phyloP scores from a whole-genome alignment of 805 yeast species.

The Pichia nanzhaoensis region DNA sequence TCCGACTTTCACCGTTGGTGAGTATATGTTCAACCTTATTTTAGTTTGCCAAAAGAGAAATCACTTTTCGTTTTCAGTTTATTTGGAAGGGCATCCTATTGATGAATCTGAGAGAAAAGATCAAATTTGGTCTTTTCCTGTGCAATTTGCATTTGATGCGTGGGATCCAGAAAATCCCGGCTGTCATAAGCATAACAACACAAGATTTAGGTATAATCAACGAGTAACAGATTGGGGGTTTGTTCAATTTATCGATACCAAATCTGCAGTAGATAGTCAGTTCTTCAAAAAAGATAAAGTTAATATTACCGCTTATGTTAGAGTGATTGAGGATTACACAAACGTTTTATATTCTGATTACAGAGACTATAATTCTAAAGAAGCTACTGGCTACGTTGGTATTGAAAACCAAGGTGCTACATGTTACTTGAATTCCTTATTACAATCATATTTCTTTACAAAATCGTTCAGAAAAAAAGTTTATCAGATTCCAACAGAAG shows the following conservation, averaged over 20 bases:
- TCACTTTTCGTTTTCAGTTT: constrained; percentile 55
- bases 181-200: constrained; percentile 51
- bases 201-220: constrained; percentile 72
- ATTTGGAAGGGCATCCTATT: constrained; percentile 65
- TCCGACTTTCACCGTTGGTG: constrained; percentile 50
- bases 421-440: constrained; percentile 85
- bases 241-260: constrained; percentile 60
- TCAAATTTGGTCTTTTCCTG: constrained; percentile 79
- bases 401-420: constrained; percentile 97
- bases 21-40: constrained; percentile 16
- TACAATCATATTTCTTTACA: constrained; percentile 88
- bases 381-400: constrained; percentile 86
- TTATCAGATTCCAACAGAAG: constrained; percentile 79
- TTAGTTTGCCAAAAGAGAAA: constrained; percentile 6
- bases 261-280: constrained; percentile 31
- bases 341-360: constrained; percentile 94
- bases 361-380: constrained; percentile 75
- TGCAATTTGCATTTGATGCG: constrained; percentile 77
- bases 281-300: constrained; percentile 44
- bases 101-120: constrained; percentile 18
- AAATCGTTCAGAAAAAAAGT: constrained; percentile 76
- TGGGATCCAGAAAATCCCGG: constrained; percentile 75
- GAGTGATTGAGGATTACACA: constrained; percentile 80
- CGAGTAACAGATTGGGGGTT: constrained; percentile 96
- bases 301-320: constrained; percentile 70